Conservation (phyloP, 1,284 basidiomycete genomes). For the Cryptococcus sp. region DNA sequence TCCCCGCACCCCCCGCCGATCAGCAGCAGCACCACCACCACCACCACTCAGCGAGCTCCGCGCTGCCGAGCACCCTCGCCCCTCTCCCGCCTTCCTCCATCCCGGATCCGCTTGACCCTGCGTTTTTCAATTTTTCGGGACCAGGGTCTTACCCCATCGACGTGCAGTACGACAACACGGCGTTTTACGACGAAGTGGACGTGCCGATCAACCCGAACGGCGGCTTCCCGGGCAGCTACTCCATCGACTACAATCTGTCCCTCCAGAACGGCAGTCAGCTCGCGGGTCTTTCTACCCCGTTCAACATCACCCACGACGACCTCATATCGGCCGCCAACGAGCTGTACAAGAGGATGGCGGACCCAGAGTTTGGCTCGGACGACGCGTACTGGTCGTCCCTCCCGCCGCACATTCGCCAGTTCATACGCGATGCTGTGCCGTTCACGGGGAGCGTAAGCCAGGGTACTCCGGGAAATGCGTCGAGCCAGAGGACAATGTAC, state of each 20-base stretch:
- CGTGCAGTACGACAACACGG: conserved; percentile 27
- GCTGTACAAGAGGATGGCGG: conserved; percentile 50
- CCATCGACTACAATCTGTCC: conserved; percentile 30
- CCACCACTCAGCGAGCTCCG: background rate
- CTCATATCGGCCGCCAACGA: conserved; percentile 50
- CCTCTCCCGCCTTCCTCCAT: conserved; percentile 4
- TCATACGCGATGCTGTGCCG: conserved; percentile 58
- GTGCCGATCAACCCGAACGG: conserved; percentile 16
- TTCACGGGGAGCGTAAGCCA: conserved; percentile 36
- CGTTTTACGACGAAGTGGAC: conserved; percentile 33
- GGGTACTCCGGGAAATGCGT: conserved; percentile 26
- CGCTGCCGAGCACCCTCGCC: background rate
- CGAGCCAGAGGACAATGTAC: conserved; percentile 56
- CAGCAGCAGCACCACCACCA: conserved; percentile 6
- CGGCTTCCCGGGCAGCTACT: conserved; percentile 20
- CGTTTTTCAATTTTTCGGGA: conserved; percentile 23
- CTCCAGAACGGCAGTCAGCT: conserved; percentile 32
- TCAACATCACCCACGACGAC: conserved; percentile 50
- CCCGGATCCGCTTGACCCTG: conserved; percentile 20
- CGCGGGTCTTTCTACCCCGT: conserved; percentile 28
- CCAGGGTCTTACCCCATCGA: conserved; percentile 29
- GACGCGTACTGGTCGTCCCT: conserved; percentile 60
- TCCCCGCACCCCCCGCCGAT: too few relatives aligned
- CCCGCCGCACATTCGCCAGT: conserved; percentile 57
- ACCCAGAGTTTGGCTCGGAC: conserved; percentile 52